A percentile compares a stretch with the other conserved stretches of the same genome.
phyloP scores from a whole-genome alignment of 2,329 filamentous ascomycete species.

The Calonectria pauciramosa region DNA sequence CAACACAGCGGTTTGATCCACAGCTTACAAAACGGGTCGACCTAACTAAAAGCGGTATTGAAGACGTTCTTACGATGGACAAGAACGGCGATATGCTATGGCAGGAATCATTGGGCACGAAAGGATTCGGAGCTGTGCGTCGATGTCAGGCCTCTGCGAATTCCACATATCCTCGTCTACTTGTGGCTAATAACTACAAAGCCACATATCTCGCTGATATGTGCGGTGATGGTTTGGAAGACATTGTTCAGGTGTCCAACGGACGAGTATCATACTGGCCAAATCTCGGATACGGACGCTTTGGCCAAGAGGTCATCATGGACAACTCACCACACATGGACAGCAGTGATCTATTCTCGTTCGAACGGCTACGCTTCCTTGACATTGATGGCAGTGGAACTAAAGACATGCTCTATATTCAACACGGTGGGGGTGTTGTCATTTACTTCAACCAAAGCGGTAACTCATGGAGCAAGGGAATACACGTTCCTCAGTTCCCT shows the following conservation, averaged over 20 bases:
- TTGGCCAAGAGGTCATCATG: constrained; percentile 7
- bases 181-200: background rate
- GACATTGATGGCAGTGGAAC: constrained; percentile 3
- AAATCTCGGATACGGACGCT: constrained; percentile 19
- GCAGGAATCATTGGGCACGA: background rate
- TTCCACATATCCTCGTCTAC: background rate
- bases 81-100: background rate
- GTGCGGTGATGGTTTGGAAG: constrained; percentile 15
- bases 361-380: background rate
- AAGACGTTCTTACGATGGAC: background rate
- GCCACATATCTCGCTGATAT: constrained; percentile 9
- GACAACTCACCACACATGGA: background rate
- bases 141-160: background rate
- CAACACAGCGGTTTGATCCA: background rate
- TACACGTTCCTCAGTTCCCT: background rate
- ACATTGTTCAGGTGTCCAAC: background rate
- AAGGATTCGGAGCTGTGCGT: background rate
- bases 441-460: constrained; percentile 1
- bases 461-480: background rate
- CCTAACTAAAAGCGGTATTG: constrained; percentile 5
- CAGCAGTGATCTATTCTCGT: background rate
- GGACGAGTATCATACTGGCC: constrained; percentile 13
- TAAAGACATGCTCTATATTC: constrained; percentile 6
- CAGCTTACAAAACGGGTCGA: background rate
- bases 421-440: background rate